phyloP scores from a whole-genome alignment of 2,329 filamentous ascomycete species.

The Ophiobolus disseminans region DNA sequence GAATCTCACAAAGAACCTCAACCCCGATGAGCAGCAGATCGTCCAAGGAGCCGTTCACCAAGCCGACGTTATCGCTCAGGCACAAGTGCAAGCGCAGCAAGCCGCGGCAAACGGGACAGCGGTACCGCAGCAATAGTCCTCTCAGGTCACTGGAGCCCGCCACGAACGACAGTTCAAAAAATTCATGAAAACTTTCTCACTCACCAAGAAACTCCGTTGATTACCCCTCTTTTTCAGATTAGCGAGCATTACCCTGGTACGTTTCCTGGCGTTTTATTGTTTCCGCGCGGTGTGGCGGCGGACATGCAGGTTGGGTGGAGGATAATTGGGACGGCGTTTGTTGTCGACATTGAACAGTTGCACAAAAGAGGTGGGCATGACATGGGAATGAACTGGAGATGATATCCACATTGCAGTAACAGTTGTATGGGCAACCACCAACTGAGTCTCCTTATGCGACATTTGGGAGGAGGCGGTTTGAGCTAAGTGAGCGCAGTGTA shows the following conservation, averaged over 20 bases:
- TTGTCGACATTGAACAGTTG: slow-evolving; percentile 7
- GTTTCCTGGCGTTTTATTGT: slow-evolving; percentile 32
- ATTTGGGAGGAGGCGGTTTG: too few relatives aligned
- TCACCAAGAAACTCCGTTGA: slow-evolving; percentile 28
- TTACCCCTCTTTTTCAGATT: slow-evolving; percentile 33
- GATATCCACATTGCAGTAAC: slow-evolving; percentile 30
- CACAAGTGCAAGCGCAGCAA: slow-evolving; percentile 31
- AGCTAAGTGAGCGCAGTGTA: too few relatives aligned
- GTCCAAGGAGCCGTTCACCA: slow-evolving; percentile 79
- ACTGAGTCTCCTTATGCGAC: slow-evolving; percentile 1
- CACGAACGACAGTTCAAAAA: slow-evolving; percentile 1
- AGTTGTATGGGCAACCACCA: slow-evolving; percentile 24
- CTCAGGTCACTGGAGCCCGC: slow-evolving; percentile 2
- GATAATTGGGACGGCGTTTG: slow-evolving; percentile 23
- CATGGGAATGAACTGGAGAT: slow-evolving; percentile 18
- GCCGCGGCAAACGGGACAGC: slow-evolving; percentile 28
- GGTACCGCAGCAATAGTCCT: slow-evolving; percentile 24
- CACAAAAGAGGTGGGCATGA: slow-evolving; percentile 9
- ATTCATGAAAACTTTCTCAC: slow-evolving; percentile 32
- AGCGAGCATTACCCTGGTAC: slow-evolving; percentile 40
- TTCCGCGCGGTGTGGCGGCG: slow-evolving; percentile 18
- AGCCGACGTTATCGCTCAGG: slow-evolving; percentile 63
- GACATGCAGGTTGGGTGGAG: slow-evolving; percentile 15
- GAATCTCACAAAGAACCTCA: slow-evolving; percentile 78
- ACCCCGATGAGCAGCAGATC: slow-evolving; percentile 79